These are phyloP conservation scores for Yarrowia phangngaensis DNA, from an alignment of 805 yeast genomes.

Conservation along the genomic window DNA sequence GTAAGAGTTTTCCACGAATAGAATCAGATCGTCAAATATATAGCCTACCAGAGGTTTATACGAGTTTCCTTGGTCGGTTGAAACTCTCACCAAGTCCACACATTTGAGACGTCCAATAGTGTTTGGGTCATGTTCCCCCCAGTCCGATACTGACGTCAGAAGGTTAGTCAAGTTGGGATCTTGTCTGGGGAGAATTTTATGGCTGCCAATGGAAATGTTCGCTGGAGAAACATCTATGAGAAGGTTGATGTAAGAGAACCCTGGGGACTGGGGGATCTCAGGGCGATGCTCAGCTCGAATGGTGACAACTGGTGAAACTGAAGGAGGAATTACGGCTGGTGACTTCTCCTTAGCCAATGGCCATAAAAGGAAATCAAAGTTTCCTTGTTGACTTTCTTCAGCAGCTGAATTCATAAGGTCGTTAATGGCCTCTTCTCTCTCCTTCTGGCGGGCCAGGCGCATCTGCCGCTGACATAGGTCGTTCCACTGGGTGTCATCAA, in stretches of 20 bases:
- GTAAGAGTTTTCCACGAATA: constrained; percentile 14
- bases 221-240: constrained; percentile 2
- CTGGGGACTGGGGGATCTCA: not conserved
- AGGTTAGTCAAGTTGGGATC: constrained; percentile 4
- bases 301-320: not conserved
- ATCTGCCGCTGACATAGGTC: constrained; percentile 2
- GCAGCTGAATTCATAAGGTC: constrained; percentile 6
- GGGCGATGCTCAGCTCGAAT: not conserved
- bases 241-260: constrained; percentile 2
- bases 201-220: too few relatives aligned
- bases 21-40: constrained; percentile 9
- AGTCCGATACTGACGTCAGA: not conserved
- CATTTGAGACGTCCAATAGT: not conserved
- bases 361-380: constrained; percentile 9
- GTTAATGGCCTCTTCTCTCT: constrained; percentile 15
- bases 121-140: constrained; percentile 10
- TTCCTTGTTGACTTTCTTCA: not conserved
- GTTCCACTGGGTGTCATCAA: constrained; percentile 13
- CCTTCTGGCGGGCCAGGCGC: constrained; percentile 1
- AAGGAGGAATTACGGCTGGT: not conserved
- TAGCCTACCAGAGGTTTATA: constrained; percentile 16
- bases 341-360: constrained; percentile 17
- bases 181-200: not conserved
- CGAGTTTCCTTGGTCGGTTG: constrained; percentile 1
- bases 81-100: constrained; percentile 10